Evolutionary conservation across 2,329 filamentous ascomycete genomes (phyloP), one percentile per base, ranked within the genome.

Genomic region (Zasmidium cellare): DNA sequence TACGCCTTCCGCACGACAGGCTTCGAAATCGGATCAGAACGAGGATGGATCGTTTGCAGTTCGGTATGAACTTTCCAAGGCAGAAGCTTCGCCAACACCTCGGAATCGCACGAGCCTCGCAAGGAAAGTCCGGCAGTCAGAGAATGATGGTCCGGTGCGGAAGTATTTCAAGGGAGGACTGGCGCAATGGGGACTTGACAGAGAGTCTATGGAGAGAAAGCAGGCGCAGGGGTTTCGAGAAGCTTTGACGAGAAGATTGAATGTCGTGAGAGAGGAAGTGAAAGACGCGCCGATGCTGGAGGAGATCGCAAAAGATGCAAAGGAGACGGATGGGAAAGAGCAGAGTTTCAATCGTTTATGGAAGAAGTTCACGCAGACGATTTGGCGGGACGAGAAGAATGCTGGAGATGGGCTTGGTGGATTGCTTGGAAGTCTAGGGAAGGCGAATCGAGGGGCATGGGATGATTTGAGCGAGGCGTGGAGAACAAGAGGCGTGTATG

Each of bases 231-330:
- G 54, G 25, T 68, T 68, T 52, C 45, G 51, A 11, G 62, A 65
- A 3, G 64, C 58, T 11, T 55, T 74, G 24, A 52, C 55, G 51
- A 62, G 64, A n/a, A 60, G 60, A 9, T 49, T 72, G 48, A 46
- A 50, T 6, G 58, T 56, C 7, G 53, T 70, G 35, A 66, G 66
- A 48, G 58, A 61, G 18, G 69, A 73, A 38, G 50, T 74, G 49
- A 64, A 69, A 55, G 55, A 69, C 24, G 68, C 69, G 19, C 72
- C 72, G 14, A 54, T 74, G 19, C 55, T 72, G 22, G 61, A 70
- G 19, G 65, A 71, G 44, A 51, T 73, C 44, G 59, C 64, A 12
- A 62, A 64, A 46, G 67, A 72, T 48, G 57, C 59, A 20, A 53
- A 59, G 48, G 57, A 61, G 47, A 51, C 62, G 53, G 60, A 60